Conservation (phyloP, 345 rosid genomes). For the Cardamine resedifolia region DNA sequence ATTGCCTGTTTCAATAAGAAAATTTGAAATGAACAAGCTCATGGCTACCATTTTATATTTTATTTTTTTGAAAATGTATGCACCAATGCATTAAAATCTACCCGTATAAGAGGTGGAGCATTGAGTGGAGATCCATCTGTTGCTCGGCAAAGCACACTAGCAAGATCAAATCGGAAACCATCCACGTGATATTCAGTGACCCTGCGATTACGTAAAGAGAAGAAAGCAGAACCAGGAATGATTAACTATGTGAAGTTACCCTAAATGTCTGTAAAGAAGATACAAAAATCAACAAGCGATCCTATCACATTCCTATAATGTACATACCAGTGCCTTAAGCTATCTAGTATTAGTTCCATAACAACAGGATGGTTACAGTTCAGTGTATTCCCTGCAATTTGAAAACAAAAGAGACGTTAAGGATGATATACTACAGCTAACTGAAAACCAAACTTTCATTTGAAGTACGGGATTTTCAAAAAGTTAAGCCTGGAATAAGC, state of each 20-base stretch:
- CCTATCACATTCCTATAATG: neutral
- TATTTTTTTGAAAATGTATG: neutral
- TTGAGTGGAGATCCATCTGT: slow-evolving; percentile 82
- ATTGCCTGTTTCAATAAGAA: slow-evolving; percentile 60
- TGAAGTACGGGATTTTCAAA: slow-evolving; percentile 11
- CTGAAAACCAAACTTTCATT: slow-evolving; percentile 7
- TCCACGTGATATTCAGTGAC: slow-evolving; percentile 84
- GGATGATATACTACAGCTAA: neutral
- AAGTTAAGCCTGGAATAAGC: neutral
- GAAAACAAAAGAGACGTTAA: slow-evolving; percentile 28
- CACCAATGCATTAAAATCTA: slow-evolving; percentile 36
- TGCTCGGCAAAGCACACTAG: slow-evolving; percentile 93
- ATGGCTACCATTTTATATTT: neutral
- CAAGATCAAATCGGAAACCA: slow-evolving; percentile 95
- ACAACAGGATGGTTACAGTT: slow-evolving; percentile 95
- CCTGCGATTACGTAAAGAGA: slow-evolving; percentile 45
- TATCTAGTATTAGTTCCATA: slow-evolving; percentile 84
- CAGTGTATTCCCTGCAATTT: slow-evolving; percentile 75
- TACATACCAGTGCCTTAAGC: slow-evolving; percentile 90
- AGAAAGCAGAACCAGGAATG: neutral
- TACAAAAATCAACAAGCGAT: neutral
- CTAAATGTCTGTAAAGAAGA: neutral
- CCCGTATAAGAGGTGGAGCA: slow-evolving; percentile 84
- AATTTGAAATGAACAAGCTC: slow-evolving; percentile 1
- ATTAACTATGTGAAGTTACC: neutral